Evolutionary conservation across 2,329 filamentous ascomycete species (phyloP).

Genomic region (Apiospora sp.): DNA sequence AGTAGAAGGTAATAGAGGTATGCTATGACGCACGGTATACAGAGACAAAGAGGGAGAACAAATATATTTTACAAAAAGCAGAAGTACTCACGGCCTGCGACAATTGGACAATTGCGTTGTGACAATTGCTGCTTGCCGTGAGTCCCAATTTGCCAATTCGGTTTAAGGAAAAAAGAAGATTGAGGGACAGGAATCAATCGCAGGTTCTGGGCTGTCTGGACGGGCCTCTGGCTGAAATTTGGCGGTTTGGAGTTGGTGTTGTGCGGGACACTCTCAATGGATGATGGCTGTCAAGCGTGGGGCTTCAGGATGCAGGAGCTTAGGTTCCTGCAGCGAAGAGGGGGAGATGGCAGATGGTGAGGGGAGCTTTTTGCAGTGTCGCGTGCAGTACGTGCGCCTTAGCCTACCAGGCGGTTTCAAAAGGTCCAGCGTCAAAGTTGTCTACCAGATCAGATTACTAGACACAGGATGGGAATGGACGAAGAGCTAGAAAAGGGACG

Average conservation of each 20-base stretch:
- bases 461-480: neutral
- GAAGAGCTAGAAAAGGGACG: neutral
- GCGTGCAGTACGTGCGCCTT: neutral
- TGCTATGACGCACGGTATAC: neutral
- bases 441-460: neutral
- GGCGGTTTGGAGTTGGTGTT: conserved; percentile 1
- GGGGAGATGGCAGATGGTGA: neutral
- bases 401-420: neutral
- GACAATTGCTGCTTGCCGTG: conserved; percentile 20
- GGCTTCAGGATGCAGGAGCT: conserved; percentile 4
- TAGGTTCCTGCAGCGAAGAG: conserved; percentile 21
- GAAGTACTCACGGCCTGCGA: conserved; percentile 17
- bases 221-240: neutral
- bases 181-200: neutral
- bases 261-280: conserved; percentile 14
- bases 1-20: too few relatives aligned
- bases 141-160: conserved; percentile 11
- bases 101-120: conserved; percentile 18
- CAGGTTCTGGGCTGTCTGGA: neutral
- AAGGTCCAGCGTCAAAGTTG: too few relatives aligned
- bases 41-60: neutral
- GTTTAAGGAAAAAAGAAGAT: neutral
- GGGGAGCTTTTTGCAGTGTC: neutral
- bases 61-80: conserved; percentile 7
- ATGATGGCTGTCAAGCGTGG: neutral